Base-by-base conservation (phyloP, 2,329 filamentous ascomycete species). In the Alternaria gansuensis region DNA sequence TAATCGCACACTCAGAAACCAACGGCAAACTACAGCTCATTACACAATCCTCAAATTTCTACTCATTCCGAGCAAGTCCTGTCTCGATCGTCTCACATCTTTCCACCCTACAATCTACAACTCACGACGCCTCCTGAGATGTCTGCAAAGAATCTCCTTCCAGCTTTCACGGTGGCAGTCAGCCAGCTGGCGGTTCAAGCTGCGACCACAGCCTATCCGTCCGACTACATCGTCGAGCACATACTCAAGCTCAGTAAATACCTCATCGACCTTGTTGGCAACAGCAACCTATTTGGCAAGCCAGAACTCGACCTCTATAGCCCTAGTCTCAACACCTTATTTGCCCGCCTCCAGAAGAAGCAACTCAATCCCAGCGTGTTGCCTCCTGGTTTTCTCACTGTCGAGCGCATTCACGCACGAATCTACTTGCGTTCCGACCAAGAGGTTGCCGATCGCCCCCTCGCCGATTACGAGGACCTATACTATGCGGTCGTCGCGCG, bases 361-460 rank as follows among this genome's bases (percentile, higher is more conserved):
- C 55, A 65, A 7, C 50, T 63, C 31, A 44, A 41, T 7, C 71
- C 68, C 4, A 67, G 60, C 37, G 55, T 58, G 4, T 58, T 68
- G 3, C 61, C 63, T 11, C 17, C 55, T 8, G 54, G 62, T 39
- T 58, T 64, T 51, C 65, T 62, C 52, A 57, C 59, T 17, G 37
- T 14, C 3, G 17, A 48, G 9, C 62, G 59, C 34, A 45, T 61
- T 48, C 49, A 43, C n/a, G 26, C 31, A 5, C 62, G 56, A 31
- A 46, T 61, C 51, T 56, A 58, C n/a, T 28, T 92, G 14, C 48
- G 54, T n/a, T 23, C 24, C 28, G 28, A 50, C 10, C 23, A 54
- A 45, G 40, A 51, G 23, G 31, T 31, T n/a, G 1, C 92, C 87
- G 88, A 63, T 0, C 74, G 74, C 14, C 66, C 69, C 0, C 67